Percentiles rank a stretch among this genome's conserved stretches.
These are phyloP conservation scores for Tillandsia leiboldiana DNA, from an alignment of 176 grass and related monocot species.

Conservation along the genomic window DNA sequence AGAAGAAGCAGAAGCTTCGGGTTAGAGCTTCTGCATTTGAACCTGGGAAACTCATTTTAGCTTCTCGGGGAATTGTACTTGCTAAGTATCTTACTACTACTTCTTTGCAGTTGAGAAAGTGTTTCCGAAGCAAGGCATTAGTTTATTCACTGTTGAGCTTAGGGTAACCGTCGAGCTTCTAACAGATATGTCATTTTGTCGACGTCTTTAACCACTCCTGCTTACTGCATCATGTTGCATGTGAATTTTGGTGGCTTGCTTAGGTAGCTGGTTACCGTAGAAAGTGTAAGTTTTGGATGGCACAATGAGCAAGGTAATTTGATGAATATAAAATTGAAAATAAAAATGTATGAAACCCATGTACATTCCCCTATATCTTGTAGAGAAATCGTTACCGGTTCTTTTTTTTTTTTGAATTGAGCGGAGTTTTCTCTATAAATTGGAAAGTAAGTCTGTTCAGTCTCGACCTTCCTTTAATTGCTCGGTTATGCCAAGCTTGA, in stretches of 20 bases:
- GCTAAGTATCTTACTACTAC: not conserved
- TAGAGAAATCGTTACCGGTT: no score
- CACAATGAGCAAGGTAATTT: not conserved
- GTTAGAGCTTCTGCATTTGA: not conserved
- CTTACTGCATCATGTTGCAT: not conserved
- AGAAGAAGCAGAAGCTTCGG: conserved; percentile 31
- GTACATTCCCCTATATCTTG: no score
- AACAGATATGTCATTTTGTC: not conserved
- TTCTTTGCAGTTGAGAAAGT: not conserved
- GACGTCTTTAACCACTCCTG: not conserved
- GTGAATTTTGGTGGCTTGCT: not conserved
- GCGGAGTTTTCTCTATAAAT: no score
- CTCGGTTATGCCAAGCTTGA: no score
- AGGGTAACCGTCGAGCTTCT: not conserved
- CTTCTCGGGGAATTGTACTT: not conserved
- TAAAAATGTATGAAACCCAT: not conserved
- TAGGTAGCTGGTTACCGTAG: not conserved
- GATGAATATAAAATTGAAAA: not conserved
- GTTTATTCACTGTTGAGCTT: not conserved
- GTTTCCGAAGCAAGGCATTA: not conserved
- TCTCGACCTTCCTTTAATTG: no score
- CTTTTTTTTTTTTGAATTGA: no score
- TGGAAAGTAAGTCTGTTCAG: no score
- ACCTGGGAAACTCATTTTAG: not conserved
- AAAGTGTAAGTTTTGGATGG: not conserved